Percentiles rank a stretch among this genome's conserved stretches.
These are phyloP conservation scores for Ettlia oleoabundans DNA, from an alignment of 139 green algal genomes.

Conservation along the genomic window DNA sequence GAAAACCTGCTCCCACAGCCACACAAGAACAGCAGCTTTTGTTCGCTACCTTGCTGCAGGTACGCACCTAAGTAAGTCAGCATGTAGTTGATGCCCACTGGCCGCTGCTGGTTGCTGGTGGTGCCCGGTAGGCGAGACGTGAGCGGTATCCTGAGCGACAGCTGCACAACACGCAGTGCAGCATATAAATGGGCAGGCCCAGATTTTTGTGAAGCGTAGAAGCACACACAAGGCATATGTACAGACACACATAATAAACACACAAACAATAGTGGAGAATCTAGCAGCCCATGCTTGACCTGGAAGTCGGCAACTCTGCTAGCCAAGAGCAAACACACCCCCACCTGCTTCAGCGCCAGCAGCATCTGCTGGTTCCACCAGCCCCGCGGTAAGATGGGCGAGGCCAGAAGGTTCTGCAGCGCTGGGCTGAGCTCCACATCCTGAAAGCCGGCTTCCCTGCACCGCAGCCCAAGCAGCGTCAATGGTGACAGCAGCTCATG, in stretches of 20 bases:
- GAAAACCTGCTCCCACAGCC: not conserved
- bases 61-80: slow-evolving; percentile 44
- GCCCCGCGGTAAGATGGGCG: slow-evolving; percentile 47
- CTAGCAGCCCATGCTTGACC: too few relatives aligned
- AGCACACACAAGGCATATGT: too few relatives aligned
- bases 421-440: slow-evolving; percentile 34
- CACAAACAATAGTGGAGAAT: not conserved
- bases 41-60: too few relatives aligned
- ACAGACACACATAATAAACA: too few relatives aligned
- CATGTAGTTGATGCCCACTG: slow-evolving; percentile 45
- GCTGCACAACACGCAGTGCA: too few relatives aligned
- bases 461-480: not conserved
- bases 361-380: slow-evolving; percentile 53
- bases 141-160: slow-evolving; percentile 37
- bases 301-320: too few relatives aligned
- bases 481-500: too few relatives aligned
- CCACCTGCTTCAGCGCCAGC: slow-evolving; percentile 47
- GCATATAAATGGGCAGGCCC: too few relatives aligned
- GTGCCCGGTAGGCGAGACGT: slow-evolving; percentile 8
- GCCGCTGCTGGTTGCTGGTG: slow-evolving; percentile 10
- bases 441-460: slow-evolving; percentile 43
- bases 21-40: too few relatives aligned
- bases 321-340: not conserved
- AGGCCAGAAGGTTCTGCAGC: slow-evolving; percentile 51
- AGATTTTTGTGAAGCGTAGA: too few relatives aligned